Percentiles rank a stretch among this genome's conserved stretches.
Evolutionary conservation across 78 protist genomes (phyloP).

Genomic region (Anaeramoeba flamelloides): DNA sequence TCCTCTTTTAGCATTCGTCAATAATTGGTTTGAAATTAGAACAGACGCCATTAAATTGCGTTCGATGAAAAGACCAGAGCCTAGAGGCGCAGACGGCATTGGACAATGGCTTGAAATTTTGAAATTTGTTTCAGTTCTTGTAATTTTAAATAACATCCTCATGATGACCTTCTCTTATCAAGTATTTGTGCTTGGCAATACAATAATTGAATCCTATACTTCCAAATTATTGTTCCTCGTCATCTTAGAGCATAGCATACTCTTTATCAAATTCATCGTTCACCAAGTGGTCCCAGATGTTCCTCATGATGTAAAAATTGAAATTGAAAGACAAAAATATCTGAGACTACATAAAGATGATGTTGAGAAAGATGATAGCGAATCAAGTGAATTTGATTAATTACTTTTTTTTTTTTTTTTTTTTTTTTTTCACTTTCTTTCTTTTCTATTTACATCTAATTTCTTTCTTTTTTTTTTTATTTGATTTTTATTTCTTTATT

Average conservation of each 20-base stretch:
- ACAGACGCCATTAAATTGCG: neutral
- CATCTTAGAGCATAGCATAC: neutral
- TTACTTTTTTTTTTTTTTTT: too few species aligned
- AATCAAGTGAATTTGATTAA: too few species aligned
- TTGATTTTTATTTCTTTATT: too few species aligned
- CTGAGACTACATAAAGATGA: too few species aligned
- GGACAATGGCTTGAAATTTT: neutral
- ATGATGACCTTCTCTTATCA: too few species aligned
- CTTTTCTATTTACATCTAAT: too few species aligned
- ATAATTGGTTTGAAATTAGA: neutral
- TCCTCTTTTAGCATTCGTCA: neutral
- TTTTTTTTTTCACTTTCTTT: too few species aligned
- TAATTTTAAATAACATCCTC: neutral
- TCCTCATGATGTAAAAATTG: neutral
- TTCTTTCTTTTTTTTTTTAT: too few species aligned
- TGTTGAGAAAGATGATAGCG: too few species aligned
- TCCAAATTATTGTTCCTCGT: too few species aligned
- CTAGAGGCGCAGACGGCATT: neutral
- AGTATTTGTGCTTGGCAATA: too few species aligned
- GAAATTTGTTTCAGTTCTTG: neutral
- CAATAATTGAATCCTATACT: too few species aligned
- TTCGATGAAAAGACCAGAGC: neutral
- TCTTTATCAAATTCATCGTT: neutral
- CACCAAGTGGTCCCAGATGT: neutral
- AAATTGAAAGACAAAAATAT: neutral